These are phyloP conservation scores for Cynara cardunculus DNA, from an alignment of 129 eudicot genomes.

Conservation along the genomic window DNA sequence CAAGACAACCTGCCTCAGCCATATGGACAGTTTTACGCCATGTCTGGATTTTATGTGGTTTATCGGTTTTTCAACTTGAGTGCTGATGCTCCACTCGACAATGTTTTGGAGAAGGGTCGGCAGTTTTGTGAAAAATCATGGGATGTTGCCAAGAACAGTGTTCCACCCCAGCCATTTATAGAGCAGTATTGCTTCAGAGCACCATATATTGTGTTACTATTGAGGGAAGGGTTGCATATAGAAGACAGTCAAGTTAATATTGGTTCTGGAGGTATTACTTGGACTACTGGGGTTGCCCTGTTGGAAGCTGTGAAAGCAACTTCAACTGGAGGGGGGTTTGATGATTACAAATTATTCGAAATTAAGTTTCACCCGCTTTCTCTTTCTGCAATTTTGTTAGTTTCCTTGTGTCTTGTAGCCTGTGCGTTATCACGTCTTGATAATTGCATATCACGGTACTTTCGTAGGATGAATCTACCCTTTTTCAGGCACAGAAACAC, in stretches of 20 bases:
- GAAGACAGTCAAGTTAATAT: constrained; percentile 59
- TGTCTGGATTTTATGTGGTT: constrained; percentile 94
- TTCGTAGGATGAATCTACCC: constrained; percentile 57
- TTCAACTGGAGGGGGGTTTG: constrained; percentile 38
- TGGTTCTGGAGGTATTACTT: constrained; percentile 97
- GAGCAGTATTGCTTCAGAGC: constrained; percentile 98
- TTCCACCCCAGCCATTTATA: constrained; percentile 88
- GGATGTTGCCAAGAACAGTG: constrained; percentile 78
- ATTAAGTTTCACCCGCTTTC: constrained; percentile 58
- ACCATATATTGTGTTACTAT: constrained; percentile 65
- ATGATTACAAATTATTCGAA: constrained; percentile 38
- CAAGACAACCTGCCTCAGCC: constrained; percentile 69
- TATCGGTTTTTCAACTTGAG: constrained; percentile 90
- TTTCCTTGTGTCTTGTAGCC: constrained; percentile 41
- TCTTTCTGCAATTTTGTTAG: constrained; percentile 52
- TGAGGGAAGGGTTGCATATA: constrained; percentile 93
- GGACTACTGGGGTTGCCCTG: constrained; percentile 97
- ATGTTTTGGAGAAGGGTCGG: constrained; percentile 67
- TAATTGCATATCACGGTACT: constrained; percentile 40
- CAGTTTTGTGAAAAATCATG: constrained; percentile 72
- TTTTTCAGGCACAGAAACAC: constrained; percentile 60
- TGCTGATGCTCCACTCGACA: constrained; percentile 63
- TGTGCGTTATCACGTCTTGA: constrained; percentile 49
- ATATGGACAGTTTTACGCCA: constrained; percentile 74
- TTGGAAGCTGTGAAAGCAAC: constrained; percentile 81